A percentile compares a stretch with the other conserved stretches of the same genome.
Evolutionary conservation across 2,329 filamentous ascomycete genomes (phyloP).

Genomic region (Penicillium sclerotiorum): DNA sequence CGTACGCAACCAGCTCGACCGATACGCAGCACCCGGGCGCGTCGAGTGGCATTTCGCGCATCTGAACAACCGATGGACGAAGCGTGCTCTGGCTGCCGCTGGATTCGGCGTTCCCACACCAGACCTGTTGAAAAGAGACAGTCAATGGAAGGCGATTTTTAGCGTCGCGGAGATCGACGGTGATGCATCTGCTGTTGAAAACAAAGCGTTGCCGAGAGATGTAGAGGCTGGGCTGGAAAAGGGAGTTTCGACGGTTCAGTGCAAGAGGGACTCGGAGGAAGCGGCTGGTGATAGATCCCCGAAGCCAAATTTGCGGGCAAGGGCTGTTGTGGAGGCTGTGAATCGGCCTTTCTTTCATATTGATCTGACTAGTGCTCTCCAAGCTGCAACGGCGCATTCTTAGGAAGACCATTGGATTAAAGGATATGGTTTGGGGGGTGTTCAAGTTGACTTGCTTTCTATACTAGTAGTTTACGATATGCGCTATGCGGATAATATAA

Average conservation of each 20-base stretch:
- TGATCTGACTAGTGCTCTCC: constrained; percentile 84
- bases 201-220: no score
- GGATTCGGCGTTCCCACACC: constrained; percentile 83
- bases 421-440: no score
- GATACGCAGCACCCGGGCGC: constrained; percentile 74
- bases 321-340: constrained; percentile 77
- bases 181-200: constrained; percentile 66
- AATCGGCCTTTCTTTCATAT: constrained; percentile 93
- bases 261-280: no score
- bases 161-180: constrained; percentile 85
- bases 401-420: no score
- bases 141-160: constrained; percentile 93
- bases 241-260: no score
- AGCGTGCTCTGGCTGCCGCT: constrained; percentile 80
- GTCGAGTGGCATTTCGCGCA: constrained; percentile 97
- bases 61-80: constrained; percentile 93
- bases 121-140: constrained; percentile 54
- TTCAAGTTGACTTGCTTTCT: no score
- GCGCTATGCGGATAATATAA: no score
- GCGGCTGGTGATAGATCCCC: no score
- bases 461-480: no score
- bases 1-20: constrained; percentile 89
- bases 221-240: no score
- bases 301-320: constrained; percentile 49
- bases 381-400: constrained; percentile 81